Evolutionary conservation across 2,329 filamentous ascomycete genomes (phyloP).

Genomic region (Proliferodiscus dingleyae): DNA sequence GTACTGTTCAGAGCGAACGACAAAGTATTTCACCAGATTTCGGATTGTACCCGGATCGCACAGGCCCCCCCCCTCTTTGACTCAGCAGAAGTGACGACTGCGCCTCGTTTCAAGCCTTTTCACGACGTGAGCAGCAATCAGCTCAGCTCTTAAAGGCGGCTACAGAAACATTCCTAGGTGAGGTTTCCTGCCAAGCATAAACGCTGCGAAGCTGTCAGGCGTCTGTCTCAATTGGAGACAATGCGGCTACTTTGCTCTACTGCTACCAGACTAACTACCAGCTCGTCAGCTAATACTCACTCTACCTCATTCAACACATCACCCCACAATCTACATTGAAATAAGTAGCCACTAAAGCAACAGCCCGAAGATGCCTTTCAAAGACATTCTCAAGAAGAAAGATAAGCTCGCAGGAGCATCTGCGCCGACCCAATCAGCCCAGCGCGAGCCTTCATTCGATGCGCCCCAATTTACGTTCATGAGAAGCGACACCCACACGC

Average conservation of each 20-base stretch:
- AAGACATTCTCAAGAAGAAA: constrained; percentile 59
- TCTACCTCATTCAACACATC: constrained; percentile 9
- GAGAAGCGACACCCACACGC: constrained; percentile 75
- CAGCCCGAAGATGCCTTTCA: constrained; percentile 48
- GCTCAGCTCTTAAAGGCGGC: too few relatives aligned
- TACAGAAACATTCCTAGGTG: too few relatives aligned
- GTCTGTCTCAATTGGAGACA: constrained; percentile 9
- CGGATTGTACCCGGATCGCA: too few relatives aligned
- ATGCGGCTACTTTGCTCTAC: constrained; percentile 7
- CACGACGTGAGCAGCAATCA: too few relatives aligned
- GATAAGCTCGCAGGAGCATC: constrained; percentile 43
- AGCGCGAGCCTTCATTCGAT: constrained; percentile 17
- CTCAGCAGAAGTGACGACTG: constrained; percentile 4
- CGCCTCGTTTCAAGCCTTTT: constrained; percentile 18
- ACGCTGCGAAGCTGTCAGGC: constrained; percentile 20
- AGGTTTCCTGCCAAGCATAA: constrained; percentile 11
- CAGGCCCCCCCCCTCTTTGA: too few relatives aligned
- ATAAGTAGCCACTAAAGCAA: not conserved
- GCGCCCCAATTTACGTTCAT: constrained; percentile 73
- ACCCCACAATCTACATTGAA: not conserved
- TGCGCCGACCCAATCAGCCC: constrained; percentile 27
- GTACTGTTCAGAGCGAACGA: not conserved
- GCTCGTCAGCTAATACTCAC: too few relatives aligned
- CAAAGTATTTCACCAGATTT: not conserved
- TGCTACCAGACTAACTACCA: constrained; percentile 3